phyloP scores from a whole-genome alignment of 805 yeast species.

The Trichomonascus vanleenenianus region DNA sequence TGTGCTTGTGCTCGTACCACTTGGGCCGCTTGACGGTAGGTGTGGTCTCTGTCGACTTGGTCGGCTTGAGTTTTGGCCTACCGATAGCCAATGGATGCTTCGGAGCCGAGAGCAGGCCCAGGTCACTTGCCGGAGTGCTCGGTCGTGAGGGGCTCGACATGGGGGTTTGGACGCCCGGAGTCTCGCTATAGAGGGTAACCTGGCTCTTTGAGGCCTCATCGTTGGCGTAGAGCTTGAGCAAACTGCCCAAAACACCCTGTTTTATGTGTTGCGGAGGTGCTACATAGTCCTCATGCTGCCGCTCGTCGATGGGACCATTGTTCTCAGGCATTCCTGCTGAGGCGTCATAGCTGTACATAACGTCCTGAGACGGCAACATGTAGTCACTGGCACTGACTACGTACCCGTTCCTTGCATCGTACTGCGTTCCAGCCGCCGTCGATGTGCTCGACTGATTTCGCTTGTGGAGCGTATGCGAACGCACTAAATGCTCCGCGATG shows the following conservation, averaged over 20 bases:
- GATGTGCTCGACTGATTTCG: not conserved
- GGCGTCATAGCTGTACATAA: constrained; percentile 3
- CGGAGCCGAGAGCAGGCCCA: not conserved
- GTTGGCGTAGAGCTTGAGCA: constrained; percentile 54
- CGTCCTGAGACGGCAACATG: constrained; percentile 1
- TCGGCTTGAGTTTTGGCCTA: not conserved
- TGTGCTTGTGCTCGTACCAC: constrained; percentile 26
- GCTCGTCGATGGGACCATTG: constrained; percentile 14
- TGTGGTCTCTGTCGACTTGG: not conserved
- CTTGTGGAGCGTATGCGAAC: constrained; percentile 4
- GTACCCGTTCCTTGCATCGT: not conserved
- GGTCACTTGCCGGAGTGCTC: not conserved
- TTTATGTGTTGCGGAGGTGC: constrained; percentile 62
- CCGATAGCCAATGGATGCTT: not conserved
- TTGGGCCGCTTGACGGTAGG: constrained; percentile 16
- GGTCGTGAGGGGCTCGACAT: not conserved
- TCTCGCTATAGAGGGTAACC: not conserved
- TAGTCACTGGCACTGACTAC: not conserved
- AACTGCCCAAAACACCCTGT: constrained; percentile 79
- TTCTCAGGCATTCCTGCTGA: constrained; percentile 16
- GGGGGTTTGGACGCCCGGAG: not conserved
- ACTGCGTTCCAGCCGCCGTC: not conserved
- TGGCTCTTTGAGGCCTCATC: constrained; percentile 5
- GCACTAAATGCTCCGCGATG: constrained; percentile 4
- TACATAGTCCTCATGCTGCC: constrained; percentile 35